Evolutionary conservation across 2,329 filamentous ascomycete genomes (phyloP), one percentile per base, ranked within the genome.

Genomic region (Botryotinia calthae): DNA sequence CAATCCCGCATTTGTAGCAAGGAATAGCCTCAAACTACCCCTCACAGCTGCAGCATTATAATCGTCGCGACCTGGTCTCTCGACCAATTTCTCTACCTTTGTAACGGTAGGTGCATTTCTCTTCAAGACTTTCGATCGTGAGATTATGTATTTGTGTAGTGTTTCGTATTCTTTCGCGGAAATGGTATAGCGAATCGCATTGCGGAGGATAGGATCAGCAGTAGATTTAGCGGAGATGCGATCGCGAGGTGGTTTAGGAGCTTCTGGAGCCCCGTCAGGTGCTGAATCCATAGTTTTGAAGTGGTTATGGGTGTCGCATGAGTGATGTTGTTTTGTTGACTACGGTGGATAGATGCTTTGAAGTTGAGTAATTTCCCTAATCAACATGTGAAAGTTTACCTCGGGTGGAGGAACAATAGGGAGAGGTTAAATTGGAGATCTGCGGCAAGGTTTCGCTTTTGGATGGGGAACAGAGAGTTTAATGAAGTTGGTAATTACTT

Each of bases 141-240:
- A 94, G 68, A 96, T 86, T 70, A 97, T 87, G 80, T 95, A 94
- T 79, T 91, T 91, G 82, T 97, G 94, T 28, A 98, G 87, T 1
- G 91, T 85, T 77, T 93, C 91, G 82, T 98, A 98, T 82, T 98
- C 95, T 81, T 91, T 90, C 59, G 93, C 90, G 10, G 90, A 91
- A 80, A 95, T 94, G 73, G 93, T 96, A 83, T 97, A 95, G 77
- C 94, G 91, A 73, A 98, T 86, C 61, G 93, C 91, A 82, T 96
- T 97, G 82, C 93, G 93, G 72, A 97, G 86, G 75, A 97, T 87
- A 8, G 93, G 91, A 77, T 95, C 92, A 73, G 82, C 81, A 54
- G 82, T 81, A 48, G 76, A 77, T 73, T 79, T 79, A 16, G 79
- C 79, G 4, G 79, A 79, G 61, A 79, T 56, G 31, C 76, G 75